Conservation (phyloP, 2,329 filamentous ascomycete genomes). For the Penicillium olsonii region DNA sequence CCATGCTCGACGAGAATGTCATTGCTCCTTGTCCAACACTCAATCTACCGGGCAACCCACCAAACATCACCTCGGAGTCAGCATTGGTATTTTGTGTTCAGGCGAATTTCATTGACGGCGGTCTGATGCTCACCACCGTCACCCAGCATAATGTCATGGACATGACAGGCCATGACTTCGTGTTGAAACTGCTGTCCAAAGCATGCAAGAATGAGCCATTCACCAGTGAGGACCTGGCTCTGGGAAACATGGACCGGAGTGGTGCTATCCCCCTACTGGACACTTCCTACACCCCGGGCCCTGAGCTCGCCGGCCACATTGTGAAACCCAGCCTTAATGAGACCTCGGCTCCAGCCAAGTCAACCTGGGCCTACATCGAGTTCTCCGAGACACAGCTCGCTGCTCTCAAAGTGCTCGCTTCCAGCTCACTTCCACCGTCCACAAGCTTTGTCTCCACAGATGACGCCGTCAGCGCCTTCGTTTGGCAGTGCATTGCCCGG, state of each 20-base stretch:
- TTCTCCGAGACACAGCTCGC: slow-evolving; percentile 10
- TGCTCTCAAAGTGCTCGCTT: slow-evolving; percentile 13
- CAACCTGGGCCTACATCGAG: slow-evolving; percentile 15
- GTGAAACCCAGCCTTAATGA: slow-evolving; percentile 20
- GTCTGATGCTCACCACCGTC: slow-evolving; percentile 52
- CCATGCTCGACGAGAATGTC: slow-evolving; percentile 51
- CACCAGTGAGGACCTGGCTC: slow-evolving; percentile 45
- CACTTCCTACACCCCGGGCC: slow-evolving; percentile 34
- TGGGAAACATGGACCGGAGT: slow-evolving; percentile 46
- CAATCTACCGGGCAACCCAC: slow-evolving; percentile 33
- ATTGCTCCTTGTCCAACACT: slow-evolving; percentile 43
- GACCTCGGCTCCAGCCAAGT: background rate
- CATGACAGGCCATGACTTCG: slow-evolving; percentile 50
- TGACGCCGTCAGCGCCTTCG: slow-evolving; percentile 53
- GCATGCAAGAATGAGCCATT: slow-evolving; percentile 49
- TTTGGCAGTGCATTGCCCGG: slow-evolving; percentile 51
- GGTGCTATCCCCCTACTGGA: slow-evolving; percentile 45
- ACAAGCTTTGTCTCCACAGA: slow-evolving; percentile 53
- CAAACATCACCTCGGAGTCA: slow-evolving; percentile 20
- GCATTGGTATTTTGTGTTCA: slow-evolving; percentile 51
- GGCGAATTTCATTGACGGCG: slow-evolving; percentile 51
- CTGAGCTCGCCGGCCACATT: slow-evolving; percentile 42
- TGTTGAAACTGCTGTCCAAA: slow-evolving; percentile 51
- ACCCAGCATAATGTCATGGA: slow-evolving; percentile 56
- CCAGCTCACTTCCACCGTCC: slow-evolving; percentile 14